Base-by-base conservation (phyloP, 2,329 filamentous ascomycete genomes). In the Elsinoe necatrix region DNA sequence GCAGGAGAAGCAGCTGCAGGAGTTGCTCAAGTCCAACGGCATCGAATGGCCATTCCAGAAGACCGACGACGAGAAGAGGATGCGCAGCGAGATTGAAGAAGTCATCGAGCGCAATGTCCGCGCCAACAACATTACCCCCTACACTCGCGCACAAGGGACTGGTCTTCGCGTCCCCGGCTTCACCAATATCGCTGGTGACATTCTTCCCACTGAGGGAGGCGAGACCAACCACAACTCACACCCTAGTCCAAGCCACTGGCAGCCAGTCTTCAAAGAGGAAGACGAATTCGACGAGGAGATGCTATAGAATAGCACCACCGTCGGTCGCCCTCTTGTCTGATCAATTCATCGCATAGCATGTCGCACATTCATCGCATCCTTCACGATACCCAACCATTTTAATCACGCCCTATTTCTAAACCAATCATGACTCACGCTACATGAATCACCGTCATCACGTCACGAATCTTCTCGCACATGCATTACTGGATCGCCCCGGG, bases 41-140 rank as follows among this genome's bases (percentile, higher is more conserved):
- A 85, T 85, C 7, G 79, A 79, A 12, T 87, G 88, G 71, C 88
- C 89, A 0, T 91, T 93, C 65, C 85, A 90, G 65, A 77, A 87
- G 62, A 89, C 85, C 1, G 93, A 98, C 62, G 93, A 97, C 56
- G 92, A 97, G 76, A 86, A 85, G 69, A 87, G 93, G 41, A 97
- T 98, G 93, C 88, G 91, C 61, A 89, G 87, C 1, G 93, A 98
- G 71, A 82, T 97, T 48, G 80, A 90, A 69, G 89, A 95, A 65
- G 87, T 92, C 16, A 82, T 96, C 67, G 78, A 86, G 69, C 91
- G 86, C 77, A 93, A 90, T 62, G 86, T 88, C 43, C 75, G 80
- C 6, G 60, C 60, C 11, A 61, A 61, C 29, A 58, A 58, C 31
- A 45, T 61, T 7, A 47, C 54, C 20, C 51, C 54, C 25, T 98